Base-by-base conservation (phyloP, 1,284 basidiomycete species). In the Leccinum fallax region DNA sequence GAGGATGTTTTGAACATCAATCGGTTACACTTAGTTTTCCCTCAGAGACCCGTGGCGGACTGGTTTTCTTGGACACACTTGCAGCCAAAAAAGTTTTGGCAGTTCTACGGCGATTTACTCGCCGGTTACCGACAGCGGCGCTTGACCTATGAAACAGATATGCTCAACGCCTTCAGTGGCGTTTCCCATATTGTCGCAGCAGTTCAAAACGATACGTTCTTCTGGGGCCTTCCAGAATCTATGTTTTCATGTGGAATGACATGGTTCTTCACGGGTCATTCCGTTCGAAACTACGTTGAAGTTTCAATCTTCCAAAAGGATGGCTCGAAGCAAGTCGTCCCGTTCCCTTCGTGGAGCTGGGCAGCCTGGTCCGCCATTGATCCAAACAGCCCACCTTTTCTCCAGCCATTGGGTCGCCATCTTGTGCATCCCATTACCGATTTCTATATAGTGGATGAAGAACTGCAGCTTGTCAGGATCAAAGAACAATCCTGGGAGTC, bases 211-310 rank as follows among this genome's bases (percentile, higher is more conserved):
- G 67, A 68, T n/a, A 55, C 32, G 2, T 67, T 68, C 15, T 5
- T 62, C 32, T 71, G 67, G 67, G 67, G 67, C 15, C 69, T 59
- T 53, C 64, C 69, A 1, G 64, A 54, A 36, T 69, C 66, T 1
- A 9, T 46, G 9, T 69, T 68, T 59, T 64, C 68, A 7, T 53
- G 34, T 7, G 61, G 58, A 2, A 21, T 70, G 8, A 59, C 53
- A 15, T 68, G 67, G 67, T 34, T 0, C 13, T 55, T 60, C 26
- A 53, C 36, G 0, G 68, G 61, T 7, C 28, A 48, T 16, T 53
- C 46, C 6, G 2, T 26, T 19, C 56, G 60, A 28, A 68, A 69
- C 16, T 0, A 55, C 3, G 43, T 61, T 11, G 3, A 26, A 3
- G 34, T 69, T 6, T 64, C 68, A 4, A 16, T 63, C 46, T 54